Conservation (phyloP, 345 rosid genomes). For the Eucalyptus sp. region DNA sequence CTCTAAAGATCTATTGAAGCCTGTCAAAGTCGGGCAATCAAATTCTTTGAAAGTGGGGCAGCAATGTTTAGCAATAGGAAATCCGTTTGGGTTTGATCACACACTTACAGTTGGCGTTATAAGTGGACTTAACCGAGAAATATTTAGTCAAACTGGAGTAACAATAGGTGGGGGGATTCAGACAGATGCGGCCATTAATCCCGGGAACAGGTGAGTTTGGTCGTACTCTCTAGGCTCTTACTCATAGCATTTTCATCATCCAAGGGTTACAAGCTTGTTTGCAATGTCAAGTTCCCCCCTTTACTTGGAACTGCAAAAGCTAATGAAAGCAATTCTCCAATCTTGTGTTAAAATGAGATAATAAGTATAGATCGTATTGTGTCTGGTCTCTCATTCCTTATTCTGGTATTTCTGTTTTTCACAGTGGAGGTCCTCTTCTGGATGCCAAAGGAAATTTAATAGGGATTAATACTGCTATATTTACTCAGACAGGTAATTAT, state of each 20-base stretch:
- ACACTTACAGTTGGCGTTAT: conserved; percentile 92
- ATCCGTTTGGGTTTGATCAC: conserved; percentile 97
- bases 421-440: conserved; percentile 91
- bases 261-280: background rate
- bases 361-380: background rate
- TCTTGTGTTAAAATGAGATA: background rate
- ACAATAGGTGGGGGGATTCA: conserved; percentile 94
- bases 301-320: background rate
- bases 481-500: conserved; percentile 69
- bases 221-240: background rate
- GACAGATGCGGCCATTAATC: conserved; percentile 99
- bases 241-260: background rate
- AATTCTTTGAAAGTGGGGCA: conserved; percentile 80
- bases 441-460: conserved; percentile 86
- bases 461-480: conserved; percentile 93
- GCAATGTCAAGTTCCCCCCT: background rate
- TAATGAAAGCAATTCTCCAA: background rate
- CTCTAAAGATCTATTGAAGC: conserved; percentile 58
- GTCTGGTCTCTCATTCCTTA: background rate
- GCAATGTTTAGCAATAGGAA: conserved; percentile 91
- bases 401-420: background rate
- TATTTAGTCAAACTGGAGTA: conserved; percentile 85
- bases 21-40: conserved; percentile 70
- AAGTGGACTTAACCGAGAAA: conserved; percentile 88
- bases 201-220: conserved; percentile 69